Percentiles rank a stretch among this genome's conserved stretches.
These are phyloP conservation scores for Ceratocystis colombiana DNA, from an alignment of 2,329 filamentous ascomycete species.

Conservation along the genomic window DNA sequence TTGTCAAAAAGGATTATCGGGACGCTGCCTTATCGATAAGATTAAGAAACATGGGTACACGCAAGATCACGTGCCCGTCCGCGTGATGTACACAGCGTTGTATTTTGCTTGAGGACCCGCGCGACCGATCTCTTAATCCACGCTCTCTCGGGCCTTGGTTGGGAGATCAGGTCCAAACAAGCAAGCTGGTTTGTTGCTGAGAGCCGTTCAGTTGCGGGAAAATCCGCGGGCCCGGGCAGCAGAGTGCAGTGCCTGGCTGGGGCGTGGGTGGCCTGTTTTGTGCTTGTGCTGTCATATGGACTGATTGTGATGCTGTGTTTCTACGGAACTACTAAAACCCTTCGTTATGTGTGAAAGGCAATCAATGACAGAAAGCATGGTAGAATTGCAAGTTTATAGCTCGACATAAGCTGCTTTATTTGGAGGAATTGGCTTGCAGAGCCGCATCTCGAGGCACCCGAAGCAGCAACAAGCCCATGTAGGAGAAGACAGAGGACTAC, in stretches of 20 bases:
- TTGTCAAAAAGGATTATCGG: conserved; percentile 6
- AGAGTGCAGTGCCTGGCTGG: not conserved
- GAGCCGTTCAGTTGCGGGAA: conserved; percentile 4
- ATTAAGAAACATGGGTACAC: not conserved
- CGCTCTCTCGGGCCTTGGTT: conserved; percentile 17
- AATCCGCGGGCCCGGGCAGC: conserved; percentile 12
- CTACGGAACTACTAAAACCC: too few relatives aligned
- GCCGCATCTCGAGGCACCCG: too few relatives aligned
- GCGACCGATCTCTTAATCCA: conserved; percentile 25
- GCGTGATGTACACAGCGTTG: not conserved
- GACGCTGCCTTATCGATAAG: conserved; percentile 15
- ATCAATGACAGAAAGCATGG: too few relatives aligned
- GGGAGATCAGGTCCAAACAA: not conserved
- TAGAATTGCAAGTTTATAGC: too few relatives aligned
- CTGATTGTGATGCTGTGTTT: too few relatives aligned
- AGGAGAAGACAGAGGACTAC: too few relatives aligned
- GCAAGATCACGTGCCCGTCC: not conserved
- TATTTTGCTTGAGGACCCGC: conserved; percentile 10
- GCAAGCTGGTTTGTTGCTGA: not conserved
- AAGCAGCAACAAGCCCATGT: too few relatives aligned
- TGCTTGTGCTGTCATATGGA: not conserved
- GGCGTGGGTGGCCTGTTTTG: not conserved
- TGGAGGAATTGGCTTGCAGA: too few relatives aligned
- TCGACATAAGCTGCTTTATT: too few relatives aligned
- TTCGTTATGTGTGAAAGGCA: too few relatives aligned